Conservation (phyloP, 2,329 filamentous ascomycete species). For the Tolypocladium ovalisporum region DNA sequence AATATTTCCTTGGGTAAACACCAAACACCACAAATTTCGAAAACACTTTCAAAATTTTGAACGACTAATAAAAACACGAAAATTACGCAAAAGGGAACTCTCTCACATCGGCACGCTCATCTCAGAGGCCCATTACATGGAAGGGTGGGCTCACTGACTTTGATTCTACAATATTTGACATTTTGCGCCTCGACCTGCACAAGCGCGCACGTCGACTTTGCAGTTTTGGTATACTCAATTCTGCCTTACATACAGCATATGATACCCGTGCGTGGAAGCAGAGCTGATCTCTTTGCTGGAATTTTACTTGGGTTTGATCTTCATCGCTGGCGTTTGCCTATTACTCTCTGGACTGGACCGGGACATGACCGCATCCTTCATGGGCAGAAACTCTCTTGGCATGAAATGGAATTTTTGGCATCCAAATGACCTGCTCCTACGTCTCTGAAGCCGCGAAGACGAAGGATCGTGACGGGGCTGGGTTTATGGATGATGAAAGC, state of each 20-base stretch:
- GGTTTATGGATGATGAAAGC: neutral
- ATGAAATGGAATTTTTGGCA: neutral
- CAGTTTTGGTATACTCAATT: neutral
- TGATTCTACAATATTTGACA: neutral
- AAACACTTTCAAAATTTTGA: slow-evolving; percentile 9
- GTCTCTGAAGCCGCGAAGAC: neutral
- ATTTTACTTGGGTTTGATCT: neutral
- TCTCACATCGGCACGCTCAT: neutral
- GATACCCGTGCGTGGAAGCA: slow-evolving; percentile 9
- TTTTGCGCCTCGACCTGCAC: neutral
- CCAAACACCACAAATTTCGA: slow-evolving; percentile 5
- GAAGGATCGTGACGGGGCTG: neutral
- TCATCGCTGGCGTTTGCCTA: neutral
- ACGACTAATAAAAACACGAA: slow-evolving; percentile 8
- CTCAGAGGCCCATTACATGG: neutral
- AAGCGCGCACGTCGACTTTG: neutral
- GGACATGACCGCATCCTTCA: neutral
- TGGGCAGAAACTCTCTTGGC: neutral
- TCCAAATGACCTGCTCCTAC: neutral
- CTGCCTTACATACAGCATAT: slow-evolving; percentile 10
- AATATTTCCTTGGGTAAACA: slow-evolving; percentile 16
- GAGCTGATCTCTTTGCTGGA: neutral
- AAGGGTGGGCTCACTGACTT: neutral
- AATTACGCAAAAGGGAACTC: neutral
- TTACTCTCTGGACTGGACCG: neutral